Percentiles rank a stretch among this genome's conserved stretches.
Conservation (phyloP, 2,329 filamentous ascomycete genomes). For the Mollisia scopiformis region DNA sequence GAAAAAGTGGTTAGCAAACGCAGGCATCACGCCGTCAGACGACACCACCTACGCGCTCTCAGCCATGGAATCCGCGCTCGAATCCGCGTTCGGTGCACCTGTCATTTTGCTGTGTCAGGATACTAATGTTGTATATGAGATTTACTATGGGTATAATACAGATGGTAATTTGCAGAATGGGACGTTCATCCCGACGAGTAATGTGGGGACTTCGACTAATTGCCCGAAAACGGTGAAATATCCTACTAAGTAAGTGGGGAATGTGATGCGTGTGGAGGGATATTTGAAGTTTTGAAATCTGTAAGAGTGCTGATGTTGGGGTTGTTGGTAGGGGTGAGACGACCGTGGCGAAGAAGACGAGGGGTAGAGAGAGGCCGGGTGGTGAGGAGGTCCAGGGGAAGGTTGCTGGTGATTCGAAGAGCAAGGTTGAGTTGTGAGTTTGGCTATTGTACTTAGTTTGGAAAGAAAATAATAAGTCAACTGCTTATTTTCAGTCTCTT, state of each 20-base stretch:
- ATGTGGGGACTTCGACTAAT: constrained; percentile 24
- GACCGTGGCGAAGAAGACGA: not conserved
- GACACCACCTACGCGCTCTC: constrained; percentile 45
- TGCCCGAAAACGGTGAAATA: constrained; percentile 60
- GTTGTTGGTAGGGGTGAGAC: not conserved
- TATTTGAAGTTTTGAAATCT: not conserved
- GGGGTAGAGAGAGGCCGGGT: not conserved
- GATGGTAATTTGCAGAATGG: constrained; percentile 53
- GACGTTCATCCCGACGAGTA: constrained; percentile 44
- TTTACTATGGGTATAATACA: constrained; percentile 57
- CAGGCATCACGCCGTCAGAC: constrained; percentile 60
- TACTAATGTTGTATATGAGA: constrained; percentile 48
- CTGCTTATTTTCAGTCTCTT: no score
- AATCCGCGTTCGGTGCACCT: constrained; percentile 46
- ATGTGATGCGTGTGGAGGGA: not conserved
- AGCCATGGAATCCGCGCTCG: constrained; percentile 46
- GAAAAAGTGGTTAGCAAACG: constrained; percentile 55
- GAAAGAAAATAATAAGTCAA: no score
- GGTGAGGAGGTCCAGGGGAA: not conserved
- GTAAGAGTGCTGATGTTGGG: not conserved
- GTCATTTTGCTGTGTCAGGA: constrained; percentile 49
- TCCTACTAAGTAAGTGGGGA: not conserved
- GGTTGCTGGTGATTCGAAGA: not conserved
- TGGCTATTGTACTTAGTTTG: not conserved
- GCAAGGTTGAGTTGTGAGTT: not conserved